Evolutionary conservation across 805 yeast genomes (phyloP).

Genomic region (Clavispora fructus): DNA sequence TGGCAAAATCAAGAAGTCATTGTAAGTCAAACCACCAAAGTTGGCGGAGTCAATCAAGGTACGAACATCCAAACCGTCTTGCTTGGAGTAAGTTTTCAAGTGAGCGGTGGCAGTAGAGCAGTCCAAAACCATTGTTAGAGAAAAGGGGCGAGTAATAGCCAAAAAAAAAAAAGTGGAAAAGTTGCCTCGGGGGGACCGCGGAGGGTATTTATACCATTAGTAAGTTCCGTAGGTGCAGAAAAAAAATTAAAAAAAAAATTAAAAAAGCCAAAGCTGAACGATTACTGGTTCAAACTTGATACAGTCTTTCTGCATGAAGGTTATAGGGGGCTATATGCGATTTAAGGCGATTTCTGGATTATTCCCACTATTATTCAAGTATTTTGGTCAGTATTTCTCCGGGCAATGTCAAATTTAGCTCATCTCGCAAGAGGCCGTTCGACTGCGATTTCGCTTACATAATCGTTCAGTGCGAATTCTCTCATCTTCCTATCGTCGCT

Average conservation of each 20-base stretch:
- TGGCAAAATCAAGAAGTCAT: constrained; percentile 92
- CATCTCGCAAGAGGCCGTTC: constrained; percentile 4
- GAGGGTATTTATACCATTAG: constrained; percentile 3
- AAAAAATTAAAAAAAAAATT: background rate
- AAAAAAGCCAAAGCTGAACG: background rate
- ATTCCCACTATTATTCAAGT: background rate
- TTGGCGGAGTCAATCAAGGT: constrained; percentile 82
- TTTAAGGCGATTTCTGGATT: no score
- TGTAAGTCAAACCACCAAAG: constrained; percentile 96
- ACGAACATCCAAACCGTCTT: constrained; percentile 82
- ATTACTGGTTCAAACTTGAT: background rate
- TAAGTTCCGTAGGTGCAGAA: background rate
- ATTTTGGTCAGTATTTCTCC: background rate
- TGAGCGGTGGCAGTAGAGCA: constrained; percentile 60
- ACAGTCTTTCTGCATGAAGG: background rate
- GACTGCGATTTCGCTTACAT: constrained; percentile 1
- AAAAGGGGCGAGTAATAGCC: constrained; percentile 37
- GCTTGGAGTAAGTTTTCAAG: constrained; percentile 58
- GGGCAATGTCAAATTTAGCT: background rate
- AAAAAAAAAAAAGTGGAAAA: constrained; percentile 27
- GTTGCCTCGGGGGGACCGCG: constrained; percentile 4
- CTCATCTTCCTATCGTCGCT: background rate
- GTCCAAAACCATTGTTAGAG: constrained; percentile 29
- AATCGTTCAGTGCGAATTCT: background rate
- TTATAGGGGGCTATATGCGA: background rate